Base-by-base conservation (phyloP, 768 basidiomycete species). In the Rhodosporidiobolus odoratus region DNA sequence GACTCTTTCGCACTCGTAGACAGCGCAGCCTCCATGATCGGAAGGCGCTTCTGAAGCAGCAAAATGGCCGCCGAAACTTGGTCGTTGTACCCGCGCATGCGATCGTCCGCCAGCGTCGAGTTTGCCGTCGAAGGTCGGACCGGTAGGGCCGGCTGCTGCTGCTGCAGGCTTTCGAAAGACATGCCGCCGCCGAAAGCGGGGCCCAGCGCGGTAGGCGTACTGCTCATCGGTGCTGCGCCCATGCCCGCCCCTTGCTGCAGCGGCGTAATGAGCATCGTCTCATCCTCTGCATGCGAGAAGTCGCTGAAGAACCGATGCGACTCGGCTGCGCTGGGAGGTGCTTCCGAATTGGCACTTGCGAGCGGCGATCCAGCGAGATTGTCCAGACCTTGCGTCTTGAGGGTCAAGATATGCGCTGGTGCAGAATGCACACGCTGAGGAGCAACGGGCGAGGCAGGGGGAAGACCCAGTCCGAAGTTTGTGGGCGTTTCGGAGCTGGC, bases 21-120 rank as follows among this genome's bases (percentile, higher is more conserved):
- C 56, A 74, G 40, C 45, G 73, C 73, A 0, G 73, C 73, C 35
- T 65, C 73, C 65, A 71, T 67, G 69, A 74, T 74, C 37, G 69
- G 69, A 7, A 74, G 38, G 7, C 73, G 62, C 38, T 68, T 74
- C 25, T 57, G 47, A 1, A 74, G 62, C 5, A 74, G 65, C 48
- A 64, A n/a, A 63, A 74, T 74, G 19, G 73, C 69, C 25, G 58
- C 37, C 27, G 56, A 34, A 2, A 64, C 69, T 0, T 37, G 21
- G 23, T 71, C 69, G 60, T 71, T 71, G 69, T 71, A 71, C 9
- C 60, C 69, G 34, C 23, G 32, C 19, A 19, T 21, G 0, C 34
- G 30, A 5, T 53, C 60, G 19, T 71, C 69, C 5, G 57, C 64
- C 15, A 7, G 37, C 38, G 37, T 15, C 48, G 16, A 23, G 52